Evolutionary conservation across 805 yeast species (phyloP).

Genomic region (Sungouiozyma intestinalis): DNA sequence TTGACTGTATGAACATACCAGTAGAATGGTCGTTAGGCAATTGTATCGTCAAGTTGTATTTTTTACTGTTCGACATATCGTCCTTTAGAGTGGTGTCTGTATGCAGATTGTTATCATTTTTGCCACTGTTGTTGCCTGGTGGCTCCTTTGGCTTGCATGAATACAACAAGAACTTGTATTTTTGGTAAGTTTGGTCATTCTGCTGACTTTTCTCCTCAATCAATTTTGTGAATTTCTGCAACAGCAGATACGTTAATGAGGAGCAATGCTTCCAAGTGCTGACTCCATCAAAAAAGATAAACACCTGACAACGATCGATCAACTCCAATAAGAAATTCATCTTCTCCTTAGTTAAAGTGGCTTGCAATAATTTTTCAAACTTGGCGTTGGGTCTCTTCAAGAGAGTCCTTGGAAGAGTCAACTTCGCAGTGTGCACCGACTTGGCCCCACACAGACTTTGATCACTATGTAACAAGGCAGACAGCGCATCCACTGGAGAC

Average conservation of each 20-base stretch:
- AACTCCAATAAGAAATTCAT: constrained; percentile 11
- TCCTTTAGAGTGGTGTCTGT: not conserved
- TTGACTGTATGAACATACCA: constrained; percentile 23
- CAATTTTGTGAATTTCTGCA: constrained; percentile 14
- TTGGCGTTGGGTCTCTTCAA: constrained; percentile 23
- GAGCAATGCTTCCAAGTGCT: constrained; percentile 17
- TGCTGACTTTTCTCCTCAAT: not conserved
- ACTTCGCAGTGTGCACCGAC: constrained; percentile 7
- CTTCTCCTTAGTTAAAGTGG: constrained; percentile 15
- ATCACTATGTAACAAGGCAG: constrained; percentile 2
- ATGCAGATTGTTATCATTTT: not conserved
- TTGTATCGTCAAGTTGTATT: constrained; percentile 14
- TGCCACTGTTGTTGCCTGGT: too few relatives aligned
- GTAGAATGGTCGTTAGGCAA: constrained; percentile 14
- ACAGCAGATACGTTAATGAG: constrained; percentile 15
- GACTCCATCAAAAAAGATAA: constrained; percentile 21
- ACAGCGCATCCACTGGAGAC: constrained; percentile 4
- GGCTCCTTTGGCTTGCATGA: not conserved
- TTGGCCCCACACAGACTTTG: not conserved
- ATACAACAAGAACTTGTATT: not conserved
- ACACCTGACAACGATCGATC: constrained; percentile 11
- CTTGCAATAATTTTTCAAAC: constrained; percentile 19
- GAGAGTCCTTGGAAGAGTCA: constrained; percentile 26
- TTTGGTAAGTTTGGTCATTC: not conserved
- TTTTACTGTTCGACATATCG: constrained; percentile 1